Percentiles rank a stretch among this genome's conserved stretches.
phyloP scores from a whole-genome alignment of 2,329 filamentous ascomycete genomes.

The Alternaria brassicicola region DNA sequence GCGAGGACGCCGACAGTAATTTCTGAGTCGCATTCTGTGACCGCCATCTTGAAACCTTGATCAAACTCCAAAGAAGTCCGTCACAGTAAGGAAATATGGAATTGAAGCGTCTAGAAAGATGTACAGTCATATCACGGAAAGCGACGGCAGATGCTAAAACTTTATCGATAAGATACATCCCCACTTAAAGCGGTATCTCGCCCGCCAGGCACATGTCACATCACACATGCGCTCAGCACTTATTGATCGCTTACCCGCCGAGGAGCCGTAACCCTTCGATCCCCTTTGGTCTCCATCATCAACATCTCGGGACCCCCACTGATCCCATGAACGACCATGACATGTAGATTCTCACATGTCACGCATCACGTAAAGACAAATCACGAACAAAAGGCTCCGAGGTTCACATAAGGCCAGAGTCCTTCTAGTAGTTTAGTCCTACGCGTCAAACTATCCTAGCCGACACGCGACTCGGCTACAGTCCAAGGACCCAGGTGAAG shows the following conservation, averaged over 20 bases:
- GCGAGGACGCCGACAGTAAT: conserved; percentile 69
- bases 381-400: not conserved
- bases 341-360: conserved; percentile 3
- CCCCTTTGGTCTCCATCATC: conserved; percentile 3
- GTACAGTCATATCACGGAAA: conserved; percentile 13
- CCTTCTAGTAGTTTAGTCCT: not conserved
- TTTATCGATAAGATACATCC: conserved; percentile 24
- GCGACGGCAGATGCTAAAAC: conserved; percentile 4
- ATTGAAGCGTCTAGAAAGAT: not conserved
- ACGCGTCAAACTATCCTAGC: not conserved
- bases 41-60: conserved; percentile 27
- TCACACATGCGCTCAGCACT: conserved; percentile 6
- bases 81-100: conserved; percentile 5
- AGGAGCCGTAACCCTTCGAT: not conserved
- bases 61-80: conserved; percentile 5
- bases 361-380: not conserved
- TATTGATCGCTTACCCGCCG: conserved; percentile 8
- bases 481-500: not conserved
- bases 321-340: conserved; percentile 2
- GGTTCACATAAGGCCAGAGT: conserved; percentile 1
- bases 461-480: not conserved
- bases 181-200: conserved; percentile 8
- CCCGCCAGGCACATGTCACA: not conserved
- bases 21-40: conserved; percentile 12
- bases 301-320: conserved; percentile 14